Evolutionary conservation across 345 rosid genomes (phyloP), one percentile per base, ranked within the genome.

Genomic region (Corchorus olitorius): DNA sequence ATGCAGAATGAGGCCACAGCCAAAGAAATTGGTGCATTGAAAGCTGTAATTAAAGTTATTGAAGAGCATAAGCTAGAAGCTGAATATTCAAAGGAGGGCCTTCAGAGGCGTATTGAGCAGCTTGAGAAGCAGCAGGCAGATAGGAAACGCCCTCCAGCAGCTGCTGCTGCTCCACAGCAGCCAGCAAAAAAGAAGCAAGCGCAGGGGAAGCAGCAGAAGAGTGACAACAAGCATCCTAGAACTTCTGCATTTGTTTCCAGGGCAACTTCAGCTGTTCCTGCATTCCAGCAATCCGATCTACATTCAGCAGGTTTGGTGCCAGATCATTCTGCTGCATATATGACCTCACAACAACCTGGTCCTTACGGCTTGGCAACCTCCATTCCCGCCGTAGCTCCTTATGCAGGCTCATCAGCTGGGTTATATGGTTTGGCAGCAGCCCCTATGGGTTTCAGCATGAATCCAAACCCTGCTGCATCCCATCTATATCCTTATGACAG

Each of bases 61-160:
- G 87, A 89, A 81, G 90, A 85, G 69, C 85, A 75, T 55, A 83
- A 85, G n/a, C 94, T 93, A 19, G 88, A 86, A 50, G 74, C 86
- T 0, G 88, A 89, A 82, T 91, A 83, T 62, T 83, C 77, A 2
- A 76, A 14, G 34, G 77, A 48, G 79, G 73, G 70, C 54, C 80
- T 90, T 17, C 79, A 82, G 78, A 85, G 85, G 53, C 91, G 90
- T 41, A 81, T 89, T 61, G 83, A 85, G 72, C 92, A 84, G 83
- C 88, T 95, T 49, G 94, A 93, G 87, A 90, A 87, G 83, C 80
- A 77, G 73, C 89, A 82, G 81, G 89, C 90, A 66, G 77, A 80
- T 76, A 84, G 83, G 84, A 91, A 86, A 77, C 83, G 89, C 56
- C 66, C 61, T 54, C 20, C 84, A 82, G 74, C 73, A 5, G 80